A percentile compares a stretch with the other conserved stretches of the same genome.
phyloP scores from a whole-genome alignment of 768 basidiomycete genomes.

The Sporobolomyces pararoseus region DNA sequence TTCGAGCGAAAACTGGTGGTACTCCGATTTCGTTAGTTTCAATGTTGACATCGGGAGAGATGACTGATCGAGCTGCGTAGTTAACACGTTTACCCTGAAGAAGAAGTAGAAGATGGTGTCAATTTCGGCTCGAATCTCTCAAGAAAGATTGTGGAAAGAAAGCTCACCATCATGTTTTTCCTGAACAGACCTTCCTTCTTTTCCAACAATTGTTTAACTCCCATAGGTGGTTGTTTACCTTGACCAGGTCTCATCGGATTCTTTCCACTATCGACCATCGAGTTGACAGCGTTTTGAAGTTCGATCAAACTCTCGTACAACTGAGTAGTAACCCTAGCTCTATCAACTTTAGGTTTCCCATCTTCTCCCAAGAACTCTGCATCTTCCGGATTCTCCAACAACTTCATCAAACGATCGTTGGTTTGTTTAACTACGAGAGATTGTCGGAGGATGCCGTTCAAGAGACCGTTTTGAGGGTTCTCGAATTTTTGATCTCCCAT shows the following conservation, averaged over 20 bases:
- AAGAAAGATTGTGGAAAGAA: too few species aligned
- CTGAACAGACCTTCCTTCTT: conserved; percentile 98
- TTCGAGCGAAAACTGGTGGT: conserved; percentile 93
- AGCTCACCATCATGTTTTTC: conserved; percentile 94
- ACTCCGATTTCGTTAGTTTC: conserved; percentile 98
- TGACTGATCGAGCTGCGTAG: conserved; percentile 98
- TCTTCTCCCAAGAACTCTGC: conserved; percentile 48
- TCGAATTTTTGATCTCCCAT: conserved; percentile 92
- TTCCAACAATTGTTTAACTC: conserved; percentile 93
- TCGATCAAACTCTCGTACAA: conserved; percentile 80
- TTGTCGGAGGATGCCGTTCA: conserved; percentile 73
- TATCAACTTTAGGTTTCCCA: conserved; percentile 54
- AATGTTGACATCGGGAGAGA: conserved; percentile 98
- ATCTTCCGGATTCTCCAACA: conserved; percentile 57
- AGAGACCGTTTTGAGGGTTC: conserved; percentile 88
- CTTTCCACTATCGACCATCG: conserved; percentile 94
- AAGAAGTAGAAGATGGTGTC: conserved; percentile 18
- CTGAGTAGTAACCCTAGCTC: conserved; percentile 60
- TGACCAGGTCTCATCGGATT: conserved; percentile 79
- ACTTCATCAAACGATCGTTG: conserved; percentile 62
- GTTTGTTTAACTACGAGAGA: conserved; percentile 74
- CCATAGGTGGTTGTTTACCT: conserved; percentile 84
- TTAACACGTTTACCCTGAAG: conserved; percentile 95
- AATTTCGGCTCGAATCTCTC: too few species aligned
- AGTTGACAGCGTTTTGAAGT: conserved; percentile 90